Base-by-base conservation (phyloP, 495 filamentous ascomycete species). In the Aspergillus indologenus region DNA sequence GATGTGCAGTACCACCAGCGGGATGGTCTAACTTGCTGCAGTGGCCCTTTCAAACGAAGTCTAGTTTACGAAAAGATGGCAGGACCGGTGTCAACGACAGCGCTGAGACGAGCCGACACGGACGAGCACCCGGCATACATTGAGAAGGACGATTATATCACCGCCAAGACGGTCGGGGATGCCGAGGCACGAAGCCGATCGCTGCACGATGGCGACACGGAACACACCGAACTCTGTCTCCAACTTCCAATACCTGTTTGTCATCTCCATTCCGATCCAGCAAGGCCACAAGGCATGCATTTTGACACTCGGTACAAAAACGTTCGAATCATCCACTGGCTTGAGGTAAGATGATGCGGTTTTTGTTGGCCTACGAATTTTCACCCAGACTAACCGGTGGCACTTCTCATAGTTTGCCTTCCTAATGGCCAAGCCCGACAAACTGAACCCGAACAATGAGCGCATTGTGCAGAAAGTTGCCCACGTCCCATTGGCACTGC, bases 241-340 rank as follows among this genome's bases (percentile, higher is more conserved):
- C 34, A 40, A 40, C 26, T 61, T 21, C 49, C 47, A 7, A 22
- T 61, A 15, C 59, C 59, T 22, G 29, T 34, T 11, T 60, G 58
- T 54, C 54, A 57, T 44, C 43, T 46, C 21, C 59, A 61, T 49
- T 42, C 48, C 54, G 20, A 45, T 7, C 12, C 14, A 15, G 22
- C 50, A 24, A 31, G 48, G 45, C 34, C 21, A 29, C 20, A 54
- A 19, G 22, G 42, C 42, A 61, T 61, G 59, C 59, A 61, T 40
- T 61, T 57, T 52, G 54, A 57, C 54, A 61, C 59, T 19, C 40
- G 48, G 29, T 61, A 61, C 29, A 57, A 61, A 31, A 61, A 57
- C 22, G 54, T 57, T 26, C 53, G 45, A 21, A 53, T 61, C 19
- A 44, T 29, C n/a, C 59, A 61, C 26, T 61, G 59, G 59, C 43